Percentiles rank a stretch among this genome's conserved stretches.
Evolutionary conservation across 2,329 filamentous ascomycete species (phyloP).

Genomic region (Metarhizium humberi): DNA sequence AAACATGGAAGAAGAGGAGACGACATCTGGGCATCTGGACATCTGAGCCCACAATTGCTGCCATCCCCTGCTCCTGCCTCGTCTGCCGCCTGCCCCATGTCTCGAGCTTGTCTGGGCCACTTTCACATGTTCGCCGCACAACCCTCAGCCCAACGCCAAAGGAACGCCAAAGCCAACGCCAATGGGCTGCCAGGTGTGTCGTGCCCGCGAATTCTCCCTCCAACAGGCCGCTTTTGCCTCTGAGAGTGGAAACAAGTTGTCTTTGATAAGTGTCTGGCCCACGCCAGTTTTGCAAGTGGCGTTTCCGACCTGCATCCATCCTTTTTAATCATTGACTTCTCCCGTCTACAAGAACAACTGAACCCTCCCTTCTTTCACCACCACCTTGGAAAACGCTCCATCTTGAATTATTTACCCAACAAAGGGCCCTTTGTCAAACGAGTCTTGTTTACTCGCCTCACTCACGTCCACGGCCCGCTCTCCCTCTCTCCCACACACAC

Average conservation of each 20-base stretch:
- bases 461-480: background rate
- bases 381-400: background rate
- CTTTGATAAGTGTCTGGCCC: slow-evolving; percentile 1
- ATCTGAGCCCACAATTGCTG: slow-evolving; percentile 1
- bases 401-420: background rate
- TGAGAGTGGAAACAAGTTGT: background rate
- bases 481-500: background rate
- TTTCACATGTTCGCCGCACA: slow-evolving; percentile 6
- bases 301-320: background rate
- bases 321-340: slow-evolving; percentile 6
- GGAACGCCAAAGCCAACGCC: background rate
- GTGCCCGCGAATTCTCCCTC: background rate
- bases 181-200: background rate
- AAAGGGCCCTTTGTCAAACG: background rate
- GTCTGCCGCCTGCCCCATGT: background rate
- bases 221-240: too few species aligned
- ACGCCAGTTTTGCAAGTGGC: slow-evolving; percentile 3
- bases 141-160: background rate
- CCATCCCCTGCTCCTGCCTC: background rate
- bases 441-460: background rate
- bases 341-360: background rate
- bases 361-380: background rate
- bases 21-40: background rate
- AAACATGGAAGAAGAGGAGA: background rate
- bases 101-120: background rate